Conservation (phyloP, 2,329 filamentous ascomycete genomes). For the Fusarium solani-melongenae region DNA sequence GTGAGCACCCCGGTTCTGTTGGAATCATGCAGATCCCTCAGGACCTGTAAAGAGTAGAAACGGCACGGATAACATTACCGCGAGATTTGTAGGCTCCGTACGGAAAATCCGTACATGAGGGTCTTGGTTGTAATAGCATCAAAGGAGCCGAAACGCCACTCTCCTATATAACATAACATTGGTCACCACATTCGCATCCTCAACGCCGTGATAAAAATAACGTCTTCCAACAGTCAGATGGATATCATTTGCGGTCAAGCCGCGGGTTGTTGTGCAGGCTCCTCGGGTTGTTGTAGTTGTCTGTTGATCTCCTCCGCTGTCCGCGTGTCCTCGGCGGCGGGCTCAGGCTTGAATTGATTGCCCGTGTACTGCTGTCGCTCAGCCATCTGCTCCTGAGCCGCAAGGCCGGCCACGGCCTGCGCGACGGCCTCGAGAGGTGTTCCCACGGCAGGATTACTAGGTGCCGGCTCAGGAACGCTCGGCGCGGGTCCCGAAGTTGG, state of each 20-base stretch:
- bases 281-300: constrained; percentile 61
- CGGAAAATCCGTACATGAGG: constrained; percentile 1
- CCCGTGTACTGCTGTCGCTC: constrained; percentile 51
- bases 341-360: constrained; percentile 51
- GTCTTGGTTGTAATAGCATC: constrained; percentile 11
- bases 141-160: constrained; percentile 39
- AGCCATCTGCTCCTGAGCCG: constrained; percentile 54
- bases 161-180: constrained; percentile 33
- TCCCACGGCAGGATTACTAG: constrained; percentile 45
- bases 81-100: neutral
- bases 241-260: constrained; percentile 36
- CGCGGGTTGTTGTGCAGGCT: constrained; percentile 31
- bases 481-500: constrained; percentile 39
- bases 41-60: constrained; percentile 2
- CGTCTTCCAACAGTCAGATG: constrained; percentile 10
- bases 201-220: constrained; percentile 37
- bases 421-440: constrained; percentile 62
- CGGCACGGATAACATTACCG: constrained; percentile 5
- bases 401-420: constrained; percentile 59
- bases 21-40: constrained; percentile 1
- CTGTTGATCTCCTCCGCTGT: constrained; percentile 66
- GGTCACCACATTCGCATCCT: constrained; percentile 23
- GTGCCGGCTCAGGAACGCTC: constrained; percentile 38
- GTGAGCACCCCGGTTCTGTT: neutral
- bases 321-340: constrained; percentile 55